Base-by-base conservation (phyloP, 2,329 filamentous ascomycete genomes). In the Fusarium palustre region DNA sequence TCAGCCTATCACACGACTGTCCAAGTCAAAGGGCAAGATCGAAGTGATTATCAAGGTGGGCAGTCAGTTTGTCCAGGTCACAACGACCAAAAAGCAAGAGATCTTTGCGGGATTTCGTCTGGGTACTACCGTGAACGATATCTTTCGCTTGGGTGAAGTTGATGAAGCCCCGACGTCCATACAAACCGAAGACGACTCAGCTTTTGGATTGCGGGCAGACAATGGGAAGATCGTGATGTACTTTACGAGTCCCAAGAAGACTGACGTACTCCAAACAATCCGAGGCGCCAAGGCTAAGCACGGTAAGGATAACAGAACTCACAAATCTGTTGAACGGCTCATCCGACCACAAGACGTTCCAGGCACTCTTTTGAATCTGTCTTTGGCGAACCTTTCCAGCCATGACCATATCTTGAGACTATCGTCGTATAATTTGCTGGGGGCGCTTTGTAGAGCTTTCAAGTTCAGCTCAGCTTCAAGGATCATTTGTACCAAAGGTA, bases 181-280 rank as follows among this genome's bases (percentile, higher is more conserved):
- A 55, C 85, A 88, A 62, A 87, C 86, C 0, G 89, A 91, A 60
- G 89, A 91, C 60, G 88, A 91, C 67, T 88, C 87, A 5, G 86
- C 88, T 2, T 92, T 92, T 76, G 90, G 89, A 1, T 79, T 92
- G 30, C 84, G 89, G 50, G 89, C 89, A 4, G 90, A 92, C 70
- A 90, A 88, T 66, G 90, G 90, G 70, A 91, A 89, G 77, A 88
- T 91, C 50, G 86, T 91, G 55, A 91, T 92, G 88, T 91, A 89
- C 74, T 92, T 92, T 76, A 89, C 88, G 20, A 91, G 89, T 68
- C 83, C 88, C 2, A 87, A 87, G 74, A 90, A 90, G 75, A 75
- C 81, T 9, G 89, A 91, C 64, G 84, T 92, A 22, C 80, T 92
- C 5, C 86, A 89, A 76, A 86, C 86, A 13, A 89, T 92, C 55